Base-by-base conservation (phyloP, 1,284 basidiomycete species). In the Cryptococcus sp. region DNA sequence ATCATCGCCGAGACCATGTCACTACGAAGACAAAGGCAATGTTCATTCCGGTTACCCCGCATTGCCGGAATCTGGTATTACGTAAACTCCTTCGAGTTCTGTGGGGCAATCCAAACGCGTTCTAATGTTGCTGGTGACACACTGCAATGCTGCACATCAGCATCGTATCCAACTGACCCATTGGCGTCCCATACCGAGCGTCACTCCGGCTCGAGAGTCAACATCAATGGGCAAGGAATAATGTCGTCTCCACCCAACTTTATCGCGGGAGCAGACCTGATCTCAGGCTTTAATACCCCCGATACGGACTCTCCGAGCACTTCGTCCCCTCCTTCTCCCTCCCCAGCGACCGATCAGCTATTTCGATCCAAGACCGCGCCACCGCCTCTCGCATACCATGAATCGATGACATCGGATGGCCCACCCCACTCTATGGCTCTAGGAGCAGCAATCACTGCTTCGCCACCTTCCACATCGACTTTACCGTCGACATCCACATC, bases 351-450 rank as follows among this genome's bases (percentile, higher is more conserved):
- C 8, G 47, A 17, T 16, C 23, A n/a, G 3, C 61, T 47, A 11
- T 50, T 55, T 15, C 58, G 62, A 2, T 64, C 62, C 20, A 64
- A 61, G 40, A 64, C 62, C 5, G 62, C 62, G 17, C 62, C 62
- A 5, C 58, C 56, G 3, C 59, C 54, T 22, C 45, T 56, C 42
- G 30, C 47, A 25, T 45, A 42, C 5, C 22, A 47, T 47, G 8
- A 20, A 43, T 15, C 54, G 0, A 38, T 42, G 25, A 47, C 16
- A 17, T 25, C 45, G 17, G 30, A 16, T 22, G 6, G 10, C 22
- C 35, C 39, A 20, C 19, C 38, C 23, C 47, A 19, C 27, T 30
- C 20, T n/a, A n/a, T n/a, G 25, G 8, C 56, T 23, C 42, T 13
- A 38, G 23, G 49, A 10, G 30, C 13, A 35, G 30, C 30, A 10